A percentile compares a stretch with the other conserved stretches of the same genome.
Conservation (phyloP, 1,139 yeast genomes). For the Yamadazyma atlantica region DNA sequence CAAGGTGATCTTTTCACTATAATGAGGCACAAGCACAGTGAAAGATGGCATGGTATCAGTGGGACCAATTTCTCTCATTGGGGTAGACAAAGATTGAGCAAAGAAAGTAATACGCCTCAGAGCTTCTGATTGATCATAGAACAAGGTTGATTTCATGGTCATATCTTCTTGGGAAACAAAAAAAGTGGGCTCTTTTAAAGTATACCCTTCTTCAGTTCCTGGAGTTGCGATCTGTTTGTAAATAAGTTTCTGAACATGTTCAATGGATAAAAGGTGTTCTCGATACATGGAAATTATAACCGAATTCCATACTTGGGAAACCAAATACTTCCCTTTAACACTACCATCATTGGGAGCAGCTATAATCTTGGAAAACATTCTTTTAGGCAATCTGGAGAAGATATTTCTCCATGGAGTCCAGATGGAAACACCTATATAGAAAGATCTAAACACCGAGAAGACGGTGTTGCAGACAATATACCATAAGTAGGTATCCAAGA, state of each 20-base stretch:
- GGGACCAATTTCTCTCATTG: conserved; percentile 49
- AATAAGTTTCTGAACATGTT: conserved; percentile 47
- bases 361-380: conserved; percentile 48
- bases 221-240: conserved; percentile 35
- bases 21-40: conserved; percentile 53
- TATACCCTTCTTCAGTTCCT: conserved; percentile 22
- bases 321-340: conserved; percentile 34
- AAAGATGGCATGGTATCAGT: conserved; percentile 49
- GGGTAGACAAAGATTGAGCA: conserved; percentile 54
- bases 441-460: conserved; percentile 49
- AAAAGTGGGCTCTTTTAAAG: conserved; percentile 46
- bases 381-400: conserved; percentile 49
- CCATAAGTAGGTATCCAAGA: conserved; percentile 57
- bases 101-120: conserved; percentile 52
- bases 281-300: conserved; percentile 56
- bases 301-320: conserved; percentile 54
- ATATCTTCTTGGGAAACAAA: conserved; percentile 55
- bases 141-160: conserved; percentile 32
- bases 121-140: conserved; percentile 44
- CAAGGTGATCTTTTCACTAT: conserved; percentile 48
- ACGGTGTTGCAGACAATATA: conserved; percentile 53
- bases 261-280: conserved; percentile 52
- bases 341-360: conserved; percentile 29
- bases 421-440: conserved; percentile 51
- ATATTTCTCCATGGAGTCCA: conserved; percentile 62